Evolutionary conservation across 2,329 filamentous ascomycete genomes (phyloP), one percentile per base, ranked within the genome.

Genomic region (Alternaria angustiovoidea): DNA sequence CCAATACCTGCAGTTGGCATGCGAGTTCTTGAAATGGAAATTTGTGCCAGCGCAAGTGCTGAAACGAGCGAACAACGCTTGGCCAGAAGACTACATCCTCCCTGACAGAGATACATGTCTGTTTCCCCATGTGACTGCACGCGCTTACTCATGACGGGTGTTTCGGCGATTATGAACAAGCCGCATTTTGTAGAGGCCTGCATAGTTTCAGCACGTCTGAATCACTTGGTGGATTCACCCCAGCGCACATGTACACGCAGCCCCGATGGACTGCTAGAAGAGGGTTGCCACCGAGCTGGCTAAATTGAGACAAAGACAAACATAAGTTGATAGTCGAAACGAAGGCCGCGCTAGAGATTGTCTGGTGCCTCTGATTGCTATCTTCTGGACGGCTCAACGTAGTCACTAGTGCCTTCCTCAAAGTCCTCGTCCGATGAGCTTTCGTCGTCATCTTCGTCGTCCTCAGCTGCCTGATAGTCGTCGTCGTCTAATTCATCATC

Each of bases 401-500:
- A 67, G 39, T 69, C 66, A 26, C 66, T 69, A 3, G 57, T 43
- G 46, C 56, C 55, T 18, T 59, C 59, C 4, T 49, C 46, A 49
- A 49, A 49, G 18, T 38, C 30, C 1, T 49, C 30, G 22, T 49
- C 46, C 7, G 18, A 24, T n/a, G 46, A 48, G 32, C 14, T 36
- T n/a, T 49, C 46, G 30, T 34, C 46, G 8, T 65, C 59, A 14
- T 69, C 62, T 14, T 67, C 62, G 39, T 66, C 52, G 6, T 59
- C 47, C 8, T 63, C 55, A n/a, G 64, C 54, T 7, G 59, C 57
- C 5, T 51, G 63, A 16, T 73, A 69, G 24, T 49, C 46, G 44
- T 72, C 71, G 8, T 63, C 54, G 5, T 66, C 66, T 12, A 61
- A 51, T 12, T 65, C 61, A 18, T 65, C 54, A 14, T 68, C 54